Evolutionary conservation across 176 grass and related monocot species (phyloP).

Genomic region (Zea mays): DNA sequence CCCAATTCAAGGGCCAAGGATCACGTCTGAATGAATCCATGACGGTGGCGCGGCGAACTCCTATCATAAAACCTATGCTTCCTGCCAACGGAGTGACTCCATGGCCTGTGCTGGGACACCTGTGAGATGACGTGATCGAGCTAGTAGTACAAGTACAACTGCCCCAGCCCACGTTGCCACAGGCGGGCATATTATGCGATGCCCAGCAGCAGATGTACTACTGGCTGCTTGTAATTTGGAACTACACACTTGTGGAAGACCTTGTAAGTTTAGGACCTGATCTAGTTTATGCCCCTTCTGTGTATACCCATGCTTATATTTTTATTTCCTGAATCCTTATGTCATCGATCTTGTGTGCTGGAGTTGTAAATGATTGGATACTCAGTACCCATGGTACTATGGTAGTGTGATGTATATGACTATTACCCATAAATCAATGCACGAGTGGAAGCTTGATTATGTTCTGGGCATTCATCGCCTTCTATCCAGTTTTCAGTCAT

Average conservation of each 20-base stretch:
- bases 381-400: not conserved
- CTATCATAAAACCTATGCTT: slow-evolving; percentile 59
- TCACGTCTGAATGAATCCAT: slow-evolving; percentile 72
- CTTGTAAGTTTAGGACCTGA: slow-evolving; percentile 2
- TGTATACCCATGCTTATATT: slow-evolving; percentile 4
- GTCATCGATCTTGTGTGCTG: slow-evolving; percentile 16
- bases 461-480: not conserved
- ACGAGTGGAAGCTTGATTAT: slow-evolving; percentile 22
- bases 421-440: not conserved
- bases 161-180: not conserved
- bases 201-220: slow-evolving; percentile 4
- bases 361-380: slow-evolving; percentile 9
- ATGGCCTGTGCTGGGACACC: slow-evolving; percentile 73
- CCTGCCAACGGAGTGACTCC: slow-evolving; percentile 59
- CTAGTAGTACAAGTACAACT: slow-evolving; percentile 39
- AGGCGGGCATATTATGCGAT: slow-evolving; percentile 15
- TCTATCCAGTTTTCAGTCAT: not conserved
- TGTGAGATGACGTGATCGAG: slow-evolving; percentile 34
- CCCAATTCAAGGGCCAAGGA: slow-evolving; percentile 72
- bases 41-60: slow-evolving; percentile 47
- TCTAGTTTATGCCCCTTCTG: slow-evolving; percentile 24
- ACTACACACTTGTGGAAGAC: slow-evolving; percentile 29
- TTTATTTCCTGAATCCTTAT: slow-evolving; percentile 10
- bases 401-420: slow-evolving; percentile 16
- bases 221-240: slow-evolving; percentile 26